Conservation (phyloP, 2,329 filamentous ascomycete genomes). For the Juglanconis oblonga region DNA sequence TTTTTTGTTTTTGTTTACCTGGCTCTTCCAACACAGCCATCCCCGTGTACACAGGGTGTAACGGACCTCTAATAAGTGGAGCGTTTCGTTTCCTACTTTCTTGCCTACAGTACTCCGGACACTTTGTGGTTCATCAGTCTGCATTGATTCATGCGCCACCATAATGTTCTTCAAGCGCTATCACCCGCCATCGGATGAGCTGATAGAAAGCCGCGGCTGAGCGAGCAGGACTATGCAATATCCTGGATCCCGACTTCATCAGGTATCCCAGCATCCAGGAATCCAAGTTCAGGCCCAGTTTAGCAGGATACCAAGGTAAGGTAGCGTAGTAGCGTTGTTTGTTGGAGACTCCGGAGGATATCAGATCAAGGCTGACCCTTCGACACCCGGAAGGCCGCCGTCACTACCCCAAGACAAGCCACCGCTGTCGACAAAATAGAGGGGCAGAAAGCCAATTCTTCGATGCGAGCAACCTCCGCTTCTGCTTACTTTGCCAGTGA, state of each 20-base stretch:
- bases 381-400: constrained; percentile 9
- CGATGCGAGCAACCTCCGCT: too few relatives aligned
- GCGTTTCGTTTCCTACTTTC: background rate
- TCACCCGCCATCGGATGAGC: background rate
- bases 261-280: too few relatives aligned
- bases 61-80: background rate
- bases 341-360: background rate
- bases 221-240: background rate
- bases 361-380: constrained; percentile 10
- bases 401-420: constrained; percentile 11
- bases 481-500: background rate
- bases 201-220: background rate
- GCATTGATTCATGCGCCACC: constrained; percentile 7
- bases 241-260: constrained; percentile 9
- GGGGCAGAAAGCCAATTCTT: background rate
- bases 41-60: background rate
- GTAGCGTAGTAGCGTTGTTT: too few relatives aligned
- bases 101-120: background rate
- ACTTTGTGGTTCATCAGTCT: constrained; percentile 5
- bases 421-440: constrained; percentile 12
- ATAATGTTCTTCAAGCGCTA: too few relatives aligned
- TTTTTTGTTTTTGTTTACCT: background rate
- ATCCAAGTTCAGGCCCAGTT: constrained; percentile 2
- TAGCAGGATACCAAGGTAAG: background rate
- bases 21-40: background rate